A percentile compares a stretch with the other conserved stretches of the same genome.
phyloP scores from a whole-genome alignment of 2,329 filamentous ascomycete genomes.

The Acrocalymma vagum region DNA sequence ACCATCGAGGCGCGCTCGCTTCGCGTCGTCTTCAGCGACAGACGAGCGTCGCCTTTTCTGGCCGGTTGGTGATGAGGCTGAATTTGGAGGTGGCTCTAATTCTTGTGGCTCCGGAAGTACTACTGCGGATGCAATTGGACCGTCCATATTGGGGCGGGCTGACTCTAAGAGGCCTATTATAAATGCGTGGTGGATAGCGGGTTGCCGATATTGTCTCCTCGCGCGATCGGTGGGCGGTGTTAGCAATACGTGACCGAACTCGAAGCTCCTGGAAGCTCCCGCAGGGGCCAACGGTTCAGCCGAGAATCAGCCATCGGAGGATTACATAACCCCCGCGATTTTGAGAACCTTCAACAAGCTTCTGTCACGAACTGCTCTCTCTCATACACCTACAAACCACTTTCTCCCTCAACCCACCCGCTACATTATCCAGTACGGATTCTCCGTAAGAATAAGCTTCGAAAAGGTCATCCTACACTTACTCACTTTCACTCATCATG shows the following conservation, averaged over 20 bases:
- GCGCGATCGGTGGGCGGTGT: slow-evolving; percentile 5
- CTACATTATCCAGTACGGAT: no score
- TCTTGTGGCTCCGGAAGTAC: slow-evolving; percentile 57
- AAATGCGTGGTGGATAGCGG: slow-evolving; percentile 5
- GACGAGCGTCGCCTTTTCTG: slow-evolving; percentile 66
- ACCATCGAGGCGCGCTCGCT: slow-evolving; percentile 61
- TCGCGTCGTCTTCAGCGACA: slow-evolving; percentile 57
- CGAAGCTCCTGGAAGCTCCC: slow-evolving; percentile 28
- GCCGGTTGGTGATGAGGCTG: slow-evolving; percentile 33
- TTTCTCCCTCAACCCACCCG: slow-evolving; percentile 4
- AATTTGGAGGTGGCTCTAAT: slow-evolving; percentile 36
- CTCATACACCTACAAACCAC: neutral
- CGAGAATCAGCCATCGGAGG: slow-evolving; percentile 15
- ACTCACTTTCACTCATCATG: slow-evolving; percentile 61
- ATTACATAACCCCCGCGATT: slow-evolving; percentile 19
- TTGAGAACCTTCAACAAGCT: slow-evolving; percentile 5
- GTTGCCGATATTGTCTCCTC: neutral
- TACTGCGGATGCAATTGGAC: slow-evolving; percentile 62
- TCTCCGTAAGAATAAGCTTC: no score
- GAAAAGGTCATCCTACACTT: neutral
- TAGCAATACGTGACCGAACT: slow-evolving; percentile 4
- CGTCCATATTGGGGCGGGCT: slow-evolving; percentile 36
- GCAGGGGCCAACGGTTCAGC: slow-evolving; percentile 31
- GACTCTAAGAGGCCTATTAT: neutral
- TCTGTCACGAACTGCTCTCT: slow-evolving; percentile 5